phyloP scores from a whole-genome alignment of 2,329 filamentous ascomycete species.

The Elsinoe australis region DNA sequence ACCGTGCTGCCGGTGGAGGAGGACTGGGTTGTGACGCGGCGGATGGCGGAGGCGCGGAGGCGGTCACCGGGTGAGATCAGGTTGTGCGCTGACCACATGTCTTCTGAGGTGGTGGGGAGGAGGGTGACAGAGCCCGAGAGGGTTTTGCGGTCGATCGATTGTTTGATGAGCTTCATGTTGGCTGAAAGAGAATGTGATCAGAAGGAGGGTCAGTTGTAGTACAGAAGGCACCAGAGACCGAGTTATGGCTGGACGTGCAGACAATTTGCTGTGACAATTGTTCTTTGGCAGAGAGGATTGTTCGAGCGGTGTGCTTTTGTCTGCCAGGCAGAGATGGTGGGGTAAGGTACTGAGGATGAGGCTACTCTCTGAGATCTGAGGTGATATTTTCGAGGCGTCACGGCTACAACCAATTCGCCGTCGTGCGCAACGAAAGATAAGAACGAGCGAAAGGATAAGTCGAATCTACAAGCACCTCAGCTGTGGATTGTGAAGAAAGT shows the following conservation, averaged over 20 bases:
- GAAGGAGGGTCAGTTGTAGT: neutral
- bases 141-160: conserved; percentile 55
- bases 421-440: too few relatives aligned
- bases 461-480: too few relatives aligned
- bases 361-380: too few relatives aligned
- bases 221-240: neutral
- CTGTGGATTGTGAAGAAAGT: too few relatives aligned
- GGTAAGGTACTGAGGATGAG: too few relatives aligned
- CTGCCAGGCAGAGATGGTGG: too few relatives aligned
- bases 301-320: neutral
- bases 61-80: conserved; percentile 59
- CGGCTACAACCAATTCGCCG: too few relatives aligned
- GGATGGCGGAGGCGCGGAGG: conserved; percentile 58
- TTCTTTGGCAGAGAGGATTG: too few relatives aligned
- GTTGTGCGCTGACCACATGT: conserved; percentile 75
- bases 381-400: too few relatives aligned
- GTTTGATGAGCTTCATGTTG: conserved; percentile 59
- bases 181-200: neutral
- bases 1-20: conserved; percentile 52
- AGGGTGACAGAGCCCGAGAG: conserved; percentile 59
- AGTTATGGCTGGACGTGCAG: neutral
- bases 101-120: conserved; percentile 64
- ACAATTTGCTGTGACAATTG: neutral
- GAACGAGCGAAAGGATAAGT: too few relatives aligned
- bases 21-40: conserved; percentile 55